A percentile compares a stretch with the other conserved stretches of the same genome.
Conservation (phyloP, 352 stramenopile genomes). For the Phytopythium aichiense region DNA sequence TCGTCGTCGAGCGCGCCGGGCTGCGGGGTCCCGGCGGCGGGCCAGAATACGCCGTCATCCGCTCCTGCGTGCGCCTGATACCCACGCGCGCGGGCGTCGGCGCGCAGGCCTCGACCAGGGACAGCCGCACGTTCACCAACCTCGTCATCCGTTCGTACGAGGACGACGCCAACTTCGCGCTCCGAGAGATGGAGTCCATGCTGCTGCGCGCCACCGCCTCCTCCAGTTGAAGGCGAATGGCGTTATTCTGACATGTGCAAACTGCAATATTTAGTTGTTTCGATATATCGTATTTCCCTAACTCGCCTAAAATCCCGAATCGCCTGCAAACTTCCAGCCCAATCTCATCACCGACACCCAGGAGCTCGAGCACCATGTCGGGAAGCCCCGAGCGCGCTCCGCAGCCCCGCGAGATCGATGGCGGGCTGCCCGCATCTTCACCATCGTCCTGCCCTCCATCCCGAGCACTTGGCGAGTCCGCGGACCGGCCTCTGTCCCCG, state of each 20-base stretch:
- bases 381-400: not conserved
- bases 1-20: conserved; percentile 18
- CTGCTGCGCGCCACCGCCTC: conserved; percentile 7
- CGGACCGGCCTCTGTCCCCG: too few relatives aligned
- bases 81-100: conserved; percentile 8
- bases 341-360: too few relatives aligned
- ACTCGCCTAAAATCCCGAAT: too few relatives aligned
- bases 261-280: too few relatives aligned
- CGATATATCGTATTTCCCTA: too few relatives aligned
- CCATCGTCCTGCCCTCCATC: not conserved
- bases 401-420: not conserved
- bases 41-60: conserved; percentile 17
- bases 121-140: conserved; percentile 12
- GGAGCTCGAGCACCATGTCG: not conserved
- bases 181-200: conserved; percentile 32
- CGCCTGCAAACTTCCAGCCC: too few relatives aligned
- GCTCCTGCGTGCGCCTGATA: conserved; percentile 24
- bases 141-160: conserved; percentile 34
- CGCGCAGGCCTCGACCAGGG: conserved; percentile 2
- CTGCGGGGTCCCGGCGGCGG: conserved; percentile 1
- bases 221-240: not conserved
- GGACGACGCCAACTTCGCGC: conserved; percentile 34
- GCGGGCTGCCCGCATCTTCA: not conserved
- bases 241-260: too few relatives aligned
- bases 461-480: not conserved